Base-by-base conservation (phyloP, 192 early-diverging fungal species). In the Mortierella hygrophila region DNA sequence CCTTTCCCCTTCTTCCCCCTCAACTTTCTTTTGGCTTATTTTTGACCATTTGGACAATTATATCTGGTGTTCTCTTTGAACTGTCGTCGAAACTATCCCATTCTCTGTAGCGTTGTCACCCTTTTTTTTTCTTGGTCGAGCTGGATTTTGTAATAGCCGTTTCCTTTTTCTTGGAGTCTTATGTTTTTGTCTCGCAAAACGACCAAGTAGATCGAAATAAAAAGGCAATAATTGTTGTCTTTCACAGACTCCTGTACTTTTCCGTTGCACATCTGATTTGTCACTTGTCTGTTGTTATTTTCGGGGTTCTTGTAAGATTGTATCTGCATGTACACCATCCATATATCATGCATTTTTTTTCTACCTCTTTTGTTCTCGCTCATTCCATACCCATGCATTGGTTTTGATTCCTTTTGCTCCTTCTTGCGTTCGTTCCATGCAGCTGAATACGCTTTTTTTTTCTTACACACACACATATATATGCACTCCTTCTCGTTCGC, bases 401-500 rank as follows among this genome's bases (percentile, higher is more conserved):
- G 55, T 65, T 65, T n/a, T 26, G 2, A 9, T 65, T 65, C 3
- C 13, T 29, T 16, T 16, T 65, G 9, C 8, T 52, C 49, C 18
- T 52, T 52, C 49, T 52, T 21, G 49, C 29, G 32, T 65, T 65
- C 26, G 60, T 65, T 65, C 60, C 60, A 65, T 65, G 60, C 60
- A 65, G 60, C 29, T 32, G n/a, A 26, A 32, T 23, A 35, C 55
- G 0, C n/a, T 20, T 20, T 23, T 20, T 23, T 3, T 55, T 20
- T 55, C 54, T n/a, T 2, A 46, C 11, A 46, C 44, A 46, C 13
- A 46, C 44, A 46, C 10, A 44, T 10, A 46, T 10, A 46, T 1
- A 13, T 15, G 2, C 44, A 15, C 44, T 46, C 52, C 6, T 20
- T 18, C 21, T 21, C 20, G 16, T 54, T 54, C 15, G 35, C n/a